Conservation (phyloP, 2,329 filamentous ascomycete species). For the Diaporthe citriasiana region DNA sequence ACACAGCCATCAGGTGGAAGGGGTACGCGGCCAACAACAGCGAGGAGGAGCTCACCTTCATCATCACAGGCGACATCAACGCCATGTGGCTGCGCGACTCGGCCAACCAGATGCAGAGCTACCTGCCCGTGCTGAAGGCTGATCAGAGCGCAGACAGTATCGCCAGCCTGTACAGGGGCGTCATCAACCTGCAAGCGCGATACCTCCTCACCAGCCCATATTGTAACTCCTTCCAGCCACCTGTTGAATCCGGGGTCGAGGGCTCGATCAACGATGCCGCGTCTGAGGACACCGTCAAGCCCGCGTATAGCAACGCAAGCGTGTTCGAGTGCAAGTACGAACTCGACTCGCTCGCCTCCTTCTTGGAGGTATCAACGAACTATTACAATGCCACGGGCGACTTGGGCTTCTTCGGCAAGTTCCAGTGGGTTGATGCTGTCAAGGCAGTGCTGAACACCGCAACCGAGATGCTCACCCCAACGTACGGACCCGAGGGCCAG, state of each 20-base stretch:
- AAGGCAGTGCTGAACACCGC: conserved; percentile 78
- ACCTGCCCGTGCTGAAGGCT: conserved; percentile 73
- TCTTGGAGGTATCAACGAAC: conserved; percentile 84
- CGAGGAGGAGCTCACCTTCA: conserved; percentile 74
- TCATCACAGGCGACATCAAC: conserved; percentile 70
- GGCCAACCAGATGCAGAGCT: conserved; percentile 80
- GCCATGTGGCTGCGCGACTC: conserved; percentile 57
- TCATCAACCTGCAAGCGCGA: conserved; percentile 82
- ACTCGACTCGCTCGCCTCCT: conserved; percentile 89
- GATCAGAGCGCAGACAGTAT: conserved; percentile 66
- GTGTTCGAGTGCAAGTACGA: conserved; percentile 99
- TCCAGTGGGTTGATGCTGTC: conserved; percentile 80
- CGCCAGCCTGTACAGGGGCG: conserved; percentile 78
- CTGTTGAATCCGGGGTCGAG: conserved; percentile 77
- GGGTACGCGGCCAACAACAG: conserved; percentile 69
- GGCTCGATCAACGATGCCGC: conserved; percentile 70
- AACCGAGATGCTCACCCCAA: conserved; percentile 78
- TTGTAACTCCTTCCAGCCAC: conserved; percentile 96
- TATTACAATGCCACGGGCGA: conserved; percentile 84
- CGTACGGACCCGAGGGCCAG: conserved; percentile 74
- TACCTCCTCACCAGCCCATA: conserved; percentile 81
- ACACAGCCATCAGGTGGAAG: conserved; percentile 79
- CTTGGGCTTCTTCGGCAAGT: conserved; percentile 78
- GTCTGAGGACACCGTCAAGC: conserved; percentile 73
- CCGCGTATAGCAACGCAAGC: conserved; percentile 74